A percentile compares a stretch with the other conserved stretches of the same genome.
These are phyloP conservation scores for Rhizomucor pusillus DNA, from an alignment of 371 early-diverging fungal genomes.

Conservation along the genomic window DNA sequence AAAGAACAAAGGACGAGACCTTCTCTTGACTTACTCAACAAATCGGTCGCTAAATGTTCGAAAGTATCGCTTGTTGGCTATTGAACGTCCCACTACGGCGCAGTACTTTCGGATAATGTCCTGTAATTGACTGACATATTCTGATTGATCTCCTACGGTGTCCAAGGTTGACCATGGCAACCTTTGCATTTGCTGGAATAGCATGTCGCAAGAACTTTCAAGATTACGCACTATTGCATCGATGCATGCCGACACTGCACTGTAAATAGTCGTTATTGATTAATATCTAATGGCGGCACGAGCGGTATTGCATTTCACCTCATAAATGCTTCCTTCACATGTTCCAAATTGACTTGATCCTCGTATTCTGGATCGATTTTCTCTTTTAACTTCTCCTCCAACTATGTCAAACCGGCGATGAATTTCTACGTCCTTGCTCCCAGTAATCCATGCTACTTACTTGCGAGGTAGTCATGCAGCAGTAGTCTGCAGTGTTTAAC, in stretches of 20 bases:
- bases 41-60: slow-evolving; percentile 89
- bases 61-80: slow-evolving; percentile 76
- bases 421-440: no score
- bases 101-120: slow-evolving; percentile 49
- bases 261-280: no score
- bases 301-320: slow-evolving; percentile 22
- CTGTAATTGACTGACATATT: slow-evolving; percentile 73
- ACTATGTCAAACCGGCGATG: slow-evolving; percentile 33
- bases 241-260: slow-evolving; percentile 56
- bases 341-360: slow-evolving; percentile 63
- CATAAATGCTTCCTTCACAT: slow-evolving; percentile 77
- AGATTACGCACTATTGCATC: slow-evolving; percentile 65
- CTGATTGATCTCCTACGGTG: slow-evolving; percentile 91
- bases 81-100: slow-evolving; percentile 50
- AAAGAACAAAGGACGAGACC: neutral
- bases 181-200: slow-evolving; percentile 67
- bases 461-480: slow-evolving; percentile 80
- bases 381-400: slow-evolving; percentile 45
- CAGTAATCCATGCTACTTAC: slow-evolving; percentile 28
- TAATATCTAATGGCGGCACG: slow-evolving; percentile 17
- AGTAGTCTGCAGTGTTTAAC: slow-evolving; percentile 94
- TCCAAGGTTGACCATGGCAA: slow-evolving; percentile 80
- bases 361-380: slow-evolving; percentile 68
- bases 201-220: slow-evolving; percentile 63
- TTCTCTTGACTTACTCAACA: slow-evolving; percentile 64